phyloP scores from a whole-genome alignment of 1,284 basidiomycete genomes.

The Neotropicomus parvogracilis region DNA sequence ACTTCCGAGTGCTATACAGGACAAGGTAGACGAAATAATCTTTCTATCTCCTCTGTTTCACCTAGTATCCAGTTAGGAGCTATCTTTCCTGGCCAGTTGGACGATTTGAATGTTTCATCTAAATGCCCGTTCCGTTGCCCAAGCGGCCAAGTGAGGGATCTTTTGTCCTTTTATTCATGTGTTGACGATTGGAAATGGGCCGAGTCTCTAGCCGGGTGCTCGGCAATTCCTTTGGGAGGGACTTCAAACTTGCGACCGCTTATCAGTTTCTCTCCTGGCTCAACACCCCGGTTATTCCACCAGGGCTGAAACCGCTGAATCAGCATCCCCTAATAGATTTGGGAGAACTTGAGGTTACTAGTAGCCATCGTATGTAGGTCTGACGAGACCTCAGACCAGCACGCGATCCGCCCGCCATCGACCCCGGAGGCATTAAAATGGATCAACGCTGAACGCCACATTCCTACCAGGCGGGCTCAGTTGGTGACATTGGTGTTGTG shows the following conservation, averaged over 20 bases:
- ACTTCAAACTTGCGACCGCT: neutral
- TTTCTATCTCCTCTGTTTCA: too few relatives aligned
- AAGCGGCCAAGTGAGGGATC: conserved; percentile 7
- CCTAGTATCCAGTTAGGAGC: conserved; percentile 3
- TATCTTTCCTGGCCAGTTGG: conserved; percentile 6
- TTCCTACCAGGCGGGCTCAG: conserved; percentile 39
- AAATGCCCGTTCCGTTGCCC: conserved; percentile 1
- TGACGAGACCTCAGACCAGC: neutral
- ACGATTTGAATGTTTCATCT: neutral
- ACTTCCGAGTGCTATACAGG: neutral
- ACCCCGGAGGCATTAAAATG: conserved; percentile 25
- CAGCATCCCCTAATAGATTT: conserved; percentile 25
- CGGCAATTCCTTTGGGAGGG: too few relatives aligned
- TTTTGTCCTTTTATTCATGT: neutral
- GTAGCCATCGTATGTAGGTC: neutral
- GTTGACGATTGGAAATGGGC: neutral
- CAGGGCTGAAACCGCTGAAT: neutral
- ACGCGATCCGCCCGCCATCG: conserved; percentile 5
- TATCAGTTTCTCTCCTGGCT: neutral
- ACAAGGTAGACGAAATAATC: too few relatives aligned
- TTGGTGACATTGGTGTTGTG: conserved; percentile 47
- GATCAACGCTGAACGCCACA: conserved; percentile 41
- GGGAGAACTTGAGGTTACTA: conserved; percentile 32
- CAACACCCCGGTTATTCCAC: neutral
- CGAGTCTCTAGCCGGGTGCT: too few relatives aligned